Conservation (phyloP, 2,329 filamentous ascomycete genomes). For the Kalmusia sp. region DNA sequence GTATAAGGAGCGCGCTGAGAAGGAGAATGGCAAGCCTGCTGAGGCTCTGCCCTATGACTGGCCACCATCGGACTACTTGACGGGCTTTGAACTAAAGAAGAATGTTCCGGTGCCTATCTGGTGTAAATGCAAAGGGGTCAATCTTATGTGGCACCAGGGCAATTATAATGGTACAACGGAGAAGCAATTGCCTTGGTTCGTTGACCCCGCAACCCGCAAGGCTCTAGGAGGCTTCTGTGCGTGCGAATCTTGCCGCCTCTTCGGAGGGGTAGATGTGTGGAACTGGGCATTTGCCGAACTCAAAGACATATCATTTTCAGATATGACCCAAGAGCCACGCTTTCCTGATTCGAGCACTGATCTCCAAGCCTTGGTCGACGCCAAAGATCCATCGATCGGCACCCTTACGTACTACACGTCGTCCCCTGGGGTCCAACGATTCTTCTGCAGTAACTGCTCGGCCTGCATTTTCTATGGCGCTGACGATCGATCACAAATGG, state of each 20-base stretch:
- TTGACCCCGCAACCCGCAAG: constrained; percentile 55
- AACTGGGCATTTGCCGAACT: constrained; percentile 56
- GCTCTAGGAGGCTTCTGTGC: constrained; percentile 50
- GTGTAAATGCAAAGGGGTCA: constrained; percentile 58
- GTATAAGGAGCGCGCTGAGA: constrained; percentile 17
- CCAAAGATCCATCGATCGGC: constrained; percentile 49
- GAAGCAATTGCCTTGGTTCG: constrained; percentile 50
- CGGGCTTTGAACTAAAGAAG: constrained; percentile 18
- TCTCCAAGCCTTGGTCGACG: constrained; percentile 47
- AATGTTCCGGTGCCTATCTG: constrained; percentile 45
- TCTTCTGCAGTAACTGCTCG: constrained; percentile 59
- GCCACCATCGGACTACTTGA: constrained; percentile 23
- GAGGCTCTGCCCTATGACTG: constrained; percentile 41
- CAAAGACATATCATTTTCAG: constrained; percentile 47
- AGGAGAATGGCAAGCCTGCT: constrained; percentile 12
- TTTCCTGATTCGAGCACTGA: constrained; percentile 41
- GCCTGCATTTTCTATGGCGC: constrained; percentile 56
- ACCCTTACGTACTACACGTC: constrained; percentile 55
- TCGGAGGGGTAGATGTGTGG: constrained; percentile 52
- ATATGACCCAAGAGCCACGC: background rate
- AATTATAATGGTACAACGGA: constrained; percentile 31
- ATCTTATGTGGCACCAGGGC: constrained; percentile 49
- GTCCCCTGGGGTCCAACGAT: constrained; percentile 55
- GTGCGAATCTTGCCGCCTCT: constrained; percentile 58
- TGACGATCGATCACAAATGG: constrained; percentile 47